These are phyloP conservation scores for Calonectria crousiana DNA, from an alignment of 2,329 filamentous ascomycete genomes.

Conservation along the genomic window DNA sequence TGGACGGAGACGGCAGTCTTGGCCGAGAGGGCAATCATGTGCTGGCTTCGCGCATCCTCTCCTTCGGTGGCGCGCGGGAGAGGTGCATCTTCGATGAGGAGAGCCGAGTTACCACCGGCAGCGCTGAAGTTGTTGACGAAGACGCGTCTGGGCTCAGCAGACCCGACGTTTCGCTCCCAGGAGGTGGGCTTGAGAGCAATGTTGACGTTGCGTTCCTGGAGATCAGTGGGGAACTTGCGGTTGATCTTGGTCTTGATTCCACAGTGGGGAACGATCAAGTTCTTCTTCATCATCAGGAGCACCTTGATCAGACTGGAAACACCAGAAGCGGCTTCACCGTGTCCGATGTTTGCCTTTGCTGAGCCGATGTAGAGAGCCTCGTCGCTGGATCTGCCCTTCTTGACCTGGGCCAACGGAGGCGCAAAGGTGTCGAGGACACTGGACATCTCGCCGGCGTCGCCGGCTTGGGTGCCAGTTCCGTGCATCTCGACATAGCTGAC, in stretches of 20 bases:
- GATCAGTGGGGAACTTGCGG: conserved; percentile 54
- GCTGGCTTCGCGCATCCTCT: conserved; percentile 56
- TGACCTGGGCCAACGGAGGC: conserved; percentile 46
- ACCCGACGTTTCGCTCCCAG: conserved; percentile 51
- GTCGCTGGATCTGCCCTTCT: conserved; percentile 43
- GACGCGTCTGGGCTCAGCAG: conserved; percentile 58
- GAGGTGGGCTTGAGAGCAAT: conserved; percentile 67
- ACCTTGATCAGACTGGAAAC: conserved; percentile 67
- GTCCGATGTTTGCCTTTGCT: conserved; percentile 75
- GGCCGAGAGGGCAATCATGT: conserved; percentile 28
- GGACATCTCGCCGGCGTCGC: conserved; percentile 85
- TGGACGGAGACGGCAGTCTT: conserved; percentile 38
- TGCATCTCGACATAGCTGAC: conserved; percentile 93
- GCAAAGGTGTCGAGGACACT: conserved; percentile 75
- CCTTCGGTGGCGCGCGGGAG: conserved; percentile 40
- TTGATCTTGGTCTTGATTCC: conserved; percentile 66
- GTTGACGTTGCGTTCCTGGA: conserved; percentile 57
- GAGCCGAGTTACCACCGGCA: conserved; percentile 77
- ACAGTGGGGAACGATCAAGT: conserved; percentile 62
- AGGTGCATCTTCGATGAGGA: conserved; percentile 71
- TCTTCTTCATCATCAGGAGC: conserved; percentile 62
- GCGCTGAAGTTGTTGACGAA: conserved; percentile 79
- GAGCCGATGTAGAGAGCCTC: conserved; percentile 72
- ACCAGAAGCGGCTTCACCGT: conserved; percentile 73
- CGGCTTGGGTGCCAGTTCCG: conserved; percentile 84